These are phyloP conservation scores for Metarhizium rileyi DNA, from an alignment of 2,329 filamentous ascomycete species.

Conservation along the genomic window DNA sequence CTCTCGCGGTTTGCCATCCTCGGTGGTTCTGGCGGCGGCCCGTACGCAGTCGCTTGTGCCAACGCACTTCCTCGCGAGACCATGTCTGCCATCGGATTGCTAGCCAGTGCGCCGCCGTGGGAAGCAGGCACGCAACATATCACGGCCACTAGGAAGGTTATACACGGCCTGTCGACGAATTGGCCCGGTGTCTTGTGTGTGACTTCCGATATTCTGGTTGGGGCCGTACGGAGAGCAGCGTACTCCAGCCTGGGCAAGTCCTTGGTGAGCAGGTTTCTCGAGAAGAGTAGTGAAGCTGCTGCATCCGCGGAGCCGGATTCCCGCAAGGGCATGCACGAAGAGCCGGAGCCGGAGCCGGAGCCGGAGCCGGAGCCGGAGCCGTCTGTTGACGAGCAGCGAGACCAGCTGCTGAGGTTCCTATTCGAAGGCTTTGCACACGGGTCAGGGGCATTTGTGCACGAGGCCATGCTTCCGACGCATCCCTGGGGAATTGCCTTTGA, in stretches of 20 bases:
- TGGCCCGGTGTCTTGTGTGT: conserved; percentile 11
- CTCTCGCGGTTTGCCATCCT: conserved; percentile 22
- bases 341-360: too few species aligned
- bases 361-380: too few species aligned
- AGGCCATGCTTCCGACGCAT: conserved; percentile 19
- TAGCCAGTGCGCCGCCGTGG: conserved; percentile 27
- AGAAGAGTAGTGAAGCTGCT: background rate
- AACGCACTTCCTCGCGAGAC: conserved; percentile 17
- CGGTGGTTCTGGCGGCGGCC: conserved; percentile 26
- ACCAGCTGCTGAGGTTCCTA: conserved; percentile 20
- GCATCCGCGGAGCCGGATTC: background rate
- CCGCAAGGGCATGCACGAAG: background rate
- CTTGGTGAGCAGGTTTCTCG: conserved; percentile 7
- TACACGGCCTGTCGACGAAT: conserved; percentile 15
- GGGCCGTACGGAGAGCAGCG: background rate
- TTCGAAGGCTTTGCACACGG: conserved; percentile 22
- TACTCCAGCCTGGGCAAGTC: background rate
- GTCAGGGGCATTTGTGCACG: conserved; percentile 14
- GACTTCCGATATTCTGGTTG: conserved; percentile 3
- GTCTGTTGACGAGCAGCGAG: conserved; percentile 11
- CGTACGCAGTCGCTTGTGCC: conserved; percentile 26
- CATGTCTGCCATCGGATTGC: conserved; percentile 25
- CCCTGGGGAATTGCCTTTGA: conserved; percentile 21
- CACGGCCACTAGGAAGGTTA: conserved; percentile 13
- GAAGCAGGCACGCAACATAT: conserved; percentile 21